Evolutionary conservation across 768 basidiomycete genomes (phyloP).

Genomic region (Amanita exitialis): DNA sequence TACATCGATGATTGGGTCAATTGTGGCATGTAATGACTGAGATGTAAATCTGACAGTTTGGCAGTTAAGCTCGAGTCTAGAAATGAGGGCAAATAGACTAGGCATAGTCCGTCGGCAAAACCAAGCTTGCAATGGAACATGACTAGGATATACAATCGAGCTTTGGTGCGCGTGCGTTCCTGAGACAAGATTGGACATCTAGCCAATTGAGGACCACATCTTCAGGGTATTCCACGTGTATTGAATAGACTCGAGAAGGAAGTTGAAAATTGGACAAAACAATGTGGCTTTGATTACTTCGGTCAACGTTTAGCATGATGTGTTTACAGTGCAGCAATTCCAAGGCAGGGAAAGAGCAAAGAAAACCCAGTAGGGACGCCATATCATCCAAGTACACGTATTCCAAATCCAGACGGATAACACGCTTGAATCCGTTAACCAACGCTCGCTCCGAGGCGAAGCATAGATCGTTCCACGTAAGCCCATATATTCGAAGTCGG

Average conservation of each 20-base stretch:
- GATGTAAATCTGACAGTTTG: not conserved
- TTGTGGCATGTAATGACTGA: not conserved
- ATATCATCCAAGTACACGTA: not conserved
- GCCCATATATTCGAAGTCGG: constrained; percentile 1
- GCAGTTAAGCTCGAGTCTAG: not conserved
- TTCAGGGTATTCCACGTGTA: not conserved
- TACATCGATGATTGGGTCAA: not conserved
- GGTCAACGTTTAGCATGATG: not conserved
- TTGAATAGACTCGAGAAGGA: not conserved
- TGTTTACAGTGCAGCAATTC: not conserved
- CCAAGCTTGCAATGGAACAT: not conserved
- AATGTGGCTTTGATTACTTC: not conserved
- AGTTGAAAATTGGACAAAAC: not conserved
- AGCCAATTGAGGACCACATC: not conserved
- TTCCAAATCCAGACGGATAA: not conserved
- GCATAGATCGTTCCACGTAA: not conserved
- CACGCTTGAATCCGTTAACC: not conserved
- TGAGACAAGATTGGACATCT: not conserved
- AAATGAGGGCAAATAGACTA: not conserved
- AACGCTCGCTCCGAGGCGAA: not conserved
- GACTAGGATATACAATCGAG: not conserved
- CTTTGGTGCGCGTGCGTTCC: not conserved
- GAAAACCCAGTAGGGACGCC: not conserved
- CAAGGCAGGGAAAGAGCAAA: not conserved
- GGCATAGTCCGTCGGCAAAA: no score